Conservation (phyloP, 1,139 yeast species). For the Lodderomyces metapsilosis region DNA sequence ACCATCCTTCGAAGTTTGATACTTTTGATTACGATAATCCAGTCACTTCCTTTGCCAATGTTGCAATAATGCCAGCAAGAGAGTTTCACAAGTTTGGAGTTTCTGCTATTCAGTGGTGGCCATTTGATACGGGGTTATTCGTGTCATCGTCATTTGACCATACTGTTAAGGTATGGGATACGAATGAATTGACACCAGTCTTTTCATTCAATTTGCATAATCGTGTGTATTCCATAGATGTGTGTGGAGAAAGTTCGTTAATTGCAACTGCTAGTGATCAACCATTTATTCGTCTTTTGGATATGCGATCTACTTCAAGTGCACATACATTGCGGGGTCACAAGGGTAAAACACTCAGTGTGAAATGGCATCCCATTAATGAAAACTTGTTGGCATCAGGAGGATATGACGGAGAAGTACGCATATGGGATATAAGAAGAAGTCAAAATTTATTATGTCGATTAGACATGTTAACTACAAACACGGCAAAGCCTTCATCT, state of each 20-base stretch:
- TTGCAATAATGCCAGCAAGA: constrained; percentile 52
- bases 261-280: constrained; percentile 74
- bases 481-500: constrained; percentile 16
- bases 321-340: constrained; percentile 71
- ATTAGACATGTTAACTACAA: constrained; percentile 50
- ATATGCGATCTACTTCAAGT: constrained; percentile 66
- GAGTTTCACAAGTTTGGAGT: constrained; percentile 70
- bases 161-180: constrained; percentile 79
- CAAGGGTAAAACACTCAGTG: constrained; percentile 59
- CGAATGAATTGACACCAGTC: constrained; percentile 60
- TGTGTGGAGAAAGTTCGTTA: constrained; percentile 44
- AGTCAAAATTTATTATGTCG: constrained; percentile 63
- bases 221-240: constrained; percentile 56
- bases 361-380: constrained; percentile 76
- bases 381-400: constrained; percentile 67
- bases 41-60: constrained; percentile 19
- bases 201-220: constrained; percentile 58
- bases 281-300: constrained; percentile 67
- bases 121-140: constrained; percentile 83
- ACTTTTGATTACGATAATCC: constrained; percentile 29
- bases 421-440: constrained; percentile 74
- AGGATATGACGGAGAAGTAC: constrained; percentile 69
- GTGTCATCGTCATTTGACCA: constrained; percentile 80
- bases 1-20: constrained; percentile 15
- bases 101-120: constrained; percentile 84